Base-by-base conservation (phyloP, 2,329 filamentous ascomycete species). In the Xenoacremonium recifei region DNA sequence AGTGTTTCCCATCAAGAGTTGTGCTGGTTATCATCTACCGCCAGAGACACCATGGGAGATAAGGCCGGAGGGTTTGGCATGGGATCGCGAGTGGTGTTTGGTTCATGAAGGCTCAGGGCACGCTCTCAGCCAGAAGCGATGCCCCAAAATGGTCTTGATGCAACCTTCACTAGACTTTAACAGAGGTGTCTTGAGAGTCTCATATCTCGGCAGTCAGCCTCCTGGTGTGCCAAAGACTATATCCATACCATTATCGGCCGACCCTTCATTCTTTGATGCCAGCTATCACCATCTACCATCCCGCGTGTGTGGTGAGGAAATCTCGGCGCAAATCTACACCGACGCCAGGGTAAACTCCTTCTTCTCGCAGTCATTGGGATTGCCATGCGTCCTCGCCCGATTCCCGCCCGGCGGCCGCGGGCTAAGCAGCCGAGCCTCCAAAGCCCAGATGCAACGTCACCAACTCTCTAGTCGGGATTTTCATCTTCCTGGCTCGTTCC, bases 81-180 rank as follows among this genome's bases (percentile, higher is more conserved):
- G 92, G 90, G 93, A 99, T 63, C 79, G 93, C 47, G 92, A 97
- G 69, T 99, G 93, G 92, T 97, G 92, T 66, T 71, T 99, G 16
- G 75, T 99, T 12, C 91, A 96, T 61, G 79, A 84, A 58, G 90
- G 89, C 32, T 95, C 91, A 2, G 87, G 89, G 0, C 82, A 84
- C 54, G 89, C 86, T 5, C 71, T 99, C 40, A 96, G 81, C 60
- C 92, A 97, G 65, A 99, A 97, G 67, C 77, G 84, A 50, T 85
- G 93, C 59, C 88, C 91, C 3, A 80, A 75, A 23, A 97, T 99
- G 92, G 86, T 89, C 11, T 76, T 96, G 4, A 75, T 99, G 38
- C 77, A 78, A 37, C 92, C 93, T 6, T 64, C 60, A 4, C 71
- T 97, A 30, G 87, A 97, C 55, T 79, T 95, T 42, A 69, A 77